Base-by-base conservation (phyloP, 306 rosid species). In the Medicago arabica region DNA sequence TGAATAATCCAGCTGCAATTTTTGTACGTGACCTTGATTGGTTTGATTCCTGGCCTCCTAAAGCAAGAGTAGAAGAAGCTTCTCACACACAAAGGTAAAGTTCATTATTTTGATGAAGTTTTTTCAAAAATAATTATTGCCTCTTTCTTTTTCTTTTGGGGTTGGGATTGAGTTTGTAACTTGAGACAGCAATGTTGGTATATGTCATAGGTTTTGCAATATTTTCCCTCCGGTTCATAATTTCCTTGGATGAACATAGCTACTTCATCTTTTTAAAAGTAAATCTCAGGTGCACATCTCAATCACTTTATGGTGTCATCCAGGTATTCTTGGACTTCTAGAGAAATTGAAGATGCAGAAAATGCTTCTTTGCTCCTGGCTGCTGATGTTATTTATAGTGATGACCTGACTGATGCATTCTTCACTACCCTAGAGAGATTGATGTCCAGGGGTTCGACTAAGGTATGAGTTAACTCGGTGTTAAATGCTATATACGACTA, bases 361-460 rank as follows among this genome's bases (percentile, higher is more conserved):
- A 82, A 81, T 79, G 97, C 96, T 77, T 84, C 93, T 54, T 58
- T 92, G 81, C 87, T 94, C 78, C 65, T 92, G 79, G 97, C 97
- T 81, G 98, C 96, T 53, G 98, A 94, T 76, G 93, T 94, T 73
- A 92, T 94, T 72, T 94, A 94, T 72, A 86, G 92, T 17, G 92
- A 94, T 76, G 92, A 90, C 72, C 85, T 94, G 75, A 94, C 96
- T 23, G 88, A 91, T 80, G 91, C 96, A 28, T 87, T 94, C 80
- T 94, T 94, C 84, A 80, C 83, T 71, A 84, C 80, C 47, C 60
- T 94, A 70, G 82, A 87, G 81, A 77, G 81, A 73, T 63, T 94
- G 65, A 94, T 94, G 97, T 85, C 93, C 49, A 77, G 55, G 19
- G 97, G 92, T 62, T 85, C 95, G 25, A 77, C 81, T 60, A 89